Evolutionary conservation across 2,329 filamentous ascomycete genomes (phyloP), one percentile per base, ranked within the genome.

Genomic region (Aspergillus pseudoviridinutans): DNA sequence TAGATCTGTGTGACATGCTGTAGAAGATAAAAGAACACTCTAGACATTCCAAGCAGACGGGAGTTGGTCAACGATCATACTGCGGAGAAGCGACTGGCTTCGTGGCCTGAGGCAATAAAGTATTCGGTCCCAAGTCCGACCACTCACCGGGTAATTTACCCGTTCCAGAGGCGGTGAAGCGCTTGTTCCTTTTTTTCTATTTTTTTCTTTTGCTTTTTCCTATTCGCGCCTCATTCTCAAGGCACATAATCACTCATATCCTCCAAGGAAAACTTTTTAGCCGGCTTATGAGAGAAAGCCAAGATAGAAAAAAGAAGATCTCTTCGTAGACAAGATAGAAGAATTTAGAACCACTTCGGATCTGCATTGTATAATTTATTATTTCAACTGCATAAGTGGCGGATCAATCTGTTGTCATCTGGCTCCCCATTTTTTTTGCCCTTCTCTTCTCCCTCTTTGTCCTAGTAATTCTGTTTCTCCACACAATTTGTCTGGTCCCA

Each of bases 391-490:
- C 14, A 17, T 17, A 38, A 38, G 32, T 55, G 44, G 49, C 28
- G 35, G 54, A 60, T 58, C 51, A 49, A 56, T 58, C 56, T 55
- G 56, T 52, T 54, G 51, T 55, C 56, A 54, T 44, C 51, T 20
- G 10, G 41, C n/a, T 20, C 41, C 41, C 20, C 22, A 3, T 25
- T 47, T 27, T 5, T 24, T 47, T 47, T 51, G 50, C 20, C 35
- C 50, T 49, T 32, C 28, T 49, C 42, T 49, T 49, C 63, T 58
- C 61, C 55, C 49, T 62, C 60, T 59, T 59, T 62, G 42, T 58
- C 55, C 49, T 60, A 51, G 55, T 61, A 56, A 55, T 60, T 56
- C 61, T 42, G 51, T 55, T 61, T 64, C 60, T 68, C 58, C 58
- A 61, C 62, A 63, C 59, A 58, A 53, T 57, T 57, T 57, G 51